Conservation (phyloP, 73 alveolate species). For the Paramecium octaurelia region DNA sequence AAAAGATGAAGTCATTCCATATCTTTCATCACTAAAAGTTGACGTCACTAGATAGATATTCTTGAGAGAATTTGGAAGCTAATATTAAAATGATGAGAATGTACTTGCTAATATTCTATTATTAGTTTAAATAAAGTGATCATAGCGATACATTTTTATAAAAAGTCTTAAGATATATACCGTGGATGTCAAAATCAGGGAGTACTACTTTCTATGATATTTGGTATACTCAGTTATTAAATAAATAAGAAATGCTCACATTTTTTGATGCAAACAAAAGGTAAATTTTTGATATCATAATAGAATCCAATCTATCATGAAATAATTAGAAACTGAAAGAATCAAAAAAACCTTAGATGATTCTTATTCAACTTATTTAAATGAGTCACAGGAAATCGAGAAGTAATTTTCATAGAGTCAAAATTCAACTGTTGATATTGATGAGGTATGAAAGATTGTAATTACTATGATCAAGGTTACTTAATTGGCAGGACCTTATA, state of each 20-base stretch:
- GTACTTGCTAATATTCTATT: neutral
- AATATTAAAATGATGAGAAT: neutral
- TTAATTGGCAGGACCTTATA: neutral
- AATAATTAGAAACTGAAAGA: neutral
- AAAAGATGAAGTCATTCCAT: slow-evolving; percentile 69
- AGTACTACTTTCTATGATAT: neutral
- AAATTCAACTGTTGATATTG: neutral
- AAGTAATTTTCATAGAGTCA: neutral
- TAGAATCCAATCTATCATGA: neutral
- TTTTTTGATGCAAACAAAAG: slow-evolving; percentile 15
- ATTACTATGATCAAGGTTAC: neutral
- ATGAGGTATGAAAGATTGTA: neutral
- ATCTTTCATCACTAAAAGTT: slow-evolving; percentile 66
- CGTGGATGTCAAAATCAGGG: neutral
- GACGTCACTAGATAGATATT: slow-evolving; percentile 44
- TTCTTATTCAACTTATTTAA: neutral
- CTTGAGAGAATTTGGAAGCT: neutral
- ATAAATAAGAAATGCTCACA: neutral
- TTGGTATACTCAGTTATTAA: neutral
- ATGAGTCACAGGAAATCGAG: slow-evolving; percentile 25
- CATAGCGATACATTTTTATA: neutral
- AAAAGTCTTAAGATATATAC: neutral
- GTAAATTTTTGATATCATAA: neutral
- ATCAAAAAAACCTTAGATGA: neutral
- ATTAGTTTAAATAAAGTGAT: slow-evolving; percentile 30